Conservation (phyloP, 2,329 filamentous ascomycete genomes). For the Plectosphaerella cucumerina region DNA sequence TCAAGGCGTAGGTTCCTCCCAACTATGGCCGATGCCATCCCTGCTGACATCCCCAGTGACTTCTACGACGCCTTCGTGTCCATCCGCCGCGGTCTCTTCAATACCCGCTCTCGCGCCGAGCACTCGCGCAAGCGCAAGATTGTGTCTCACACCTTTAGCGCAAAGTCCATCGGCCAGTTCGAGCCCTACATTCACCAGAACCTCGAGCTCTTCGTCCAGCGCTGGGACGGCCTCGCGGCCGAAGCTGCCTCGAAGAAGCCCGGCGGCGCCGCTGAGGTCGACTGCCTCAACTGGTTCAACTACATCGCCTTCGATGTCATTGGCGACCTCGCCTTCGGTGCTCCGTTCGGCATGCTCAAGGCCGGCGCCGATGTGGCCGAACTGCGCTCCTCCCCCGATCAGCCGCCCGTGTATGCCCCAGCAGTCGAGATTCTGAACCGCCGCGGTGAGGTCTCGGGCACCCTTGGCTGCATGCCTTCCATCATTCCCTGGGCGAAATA, state of each 20-base stretch:
- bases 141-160: constrained; percentile 79
- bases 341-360: constrained; percentile 20
- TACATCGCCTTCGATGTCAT: constrained; percentile 24
- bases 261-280: constrained; percentile 57
- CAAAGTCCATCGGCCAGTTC: constrained; percentile 77
- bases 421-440: constrained; percentile 88
- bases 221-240: constrained; percentile 63
- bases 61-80: constrained; percentile 93
- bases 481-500: constrained; percentile 78
- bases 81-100: constrained; percentile 82
- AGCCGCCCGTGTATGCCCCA: constrained; percentile 63
- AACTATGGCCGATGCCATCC: neutral
- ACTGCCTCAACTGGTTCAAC: constrained; percentile 55
- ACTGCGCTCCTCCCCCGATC: constrained; percentile 57
- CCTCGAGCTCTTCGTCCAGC: constrained; percentile 65
- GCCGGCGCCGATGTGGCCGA: constrained; percentile 74
- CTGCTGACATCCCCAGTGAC: constrained; percentile 44
- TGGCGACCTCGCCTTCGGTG: constrained; percentile 24
- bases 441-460: constrained; percentile 78
- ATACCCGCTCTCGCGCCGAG: constrained; percentile 75
- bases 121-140: constrained; percentile 89
- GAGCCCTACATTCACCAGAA: constrained; percentile 86
- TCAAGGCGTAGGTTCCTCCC: constrained; percentile 55
- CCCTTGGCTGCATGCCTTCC: constrained; percentile 68
- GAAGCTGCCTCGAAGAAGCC: constrained; percentile 29